Evolutionary conservation across 2,329 filamentous ascomycete genomes (phyloP).

Genomic region (Alternaria burnsii): DNA sequence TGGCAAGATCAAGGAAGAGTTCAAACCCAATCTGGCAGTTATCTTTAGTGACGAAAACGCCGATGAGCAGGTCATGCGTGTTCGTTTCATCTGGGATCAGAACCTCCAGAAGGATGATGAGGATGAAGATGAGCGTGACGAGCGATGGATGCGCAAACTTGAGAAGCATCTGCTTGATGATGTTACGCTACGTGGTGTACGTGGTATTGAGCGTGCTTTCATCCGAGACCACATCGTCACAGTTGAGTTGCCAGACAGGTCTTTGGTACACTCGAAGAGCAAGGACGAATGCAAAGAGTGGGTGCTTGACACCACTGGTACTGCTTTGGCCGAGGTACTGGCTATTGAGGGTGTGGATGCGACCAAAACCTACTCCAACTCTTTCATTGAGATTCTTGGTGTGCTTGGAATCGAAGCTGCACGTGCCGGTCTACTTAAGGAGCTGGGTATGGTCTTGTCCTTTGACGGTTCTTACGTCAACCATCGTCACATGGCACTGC

Average conservation of each 20-base stretch:
- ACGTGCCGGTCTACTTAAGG: constrained; percentile 83
- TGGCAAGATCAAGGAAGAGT: constrained; percentile 86
- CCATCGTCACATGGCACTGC: constrained; percentile 91
- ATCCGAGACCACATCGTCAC: constrained; percentile 66
- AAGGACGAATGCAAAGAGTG: constrained; percentile 85
- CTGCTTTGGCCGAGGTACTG: constrained; percentile 83
- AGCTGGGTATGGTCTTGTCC: constrained; percentile 90
- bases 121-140: constrained; percentile 77
- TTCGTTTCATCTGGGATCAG: constrained; percentile 75
- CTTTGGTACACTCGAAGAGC: constrained; percentile 76
- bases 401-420: constrained; percentile 97
- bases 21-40: constrained; percentile 77
- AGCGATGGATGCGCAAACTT: constrained; percentile 82
- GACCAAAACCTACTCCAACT: constrained; percentile 88
- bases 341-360: constrained; percentile 88
- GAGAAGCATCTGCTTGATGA: constrained; percentile 92
- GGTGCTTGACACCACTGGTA: constrained; percentile 95
- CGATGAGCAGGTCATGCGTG: constrained; percentile 91
- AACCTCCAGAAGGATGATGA: constrained; percentile 72
- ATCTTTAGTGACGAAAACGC: constrained; percentile 99
- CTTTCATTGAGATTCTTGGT: constrained; percentile 92
- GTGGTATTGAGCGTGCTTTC: constrained; percentile 89
- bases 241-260: constrained; percentile 74
- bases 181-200: constrained; percentile 88
- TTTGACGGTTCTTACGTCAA: constrained; percentile 99